Percentiles rank a stretch among this genome's conserved stretches.
These are phyloP conservation scores for Beta macrorhiza DNA, from an alignment of 179 eudicot species.

Conservation along the genomic window DNA sequence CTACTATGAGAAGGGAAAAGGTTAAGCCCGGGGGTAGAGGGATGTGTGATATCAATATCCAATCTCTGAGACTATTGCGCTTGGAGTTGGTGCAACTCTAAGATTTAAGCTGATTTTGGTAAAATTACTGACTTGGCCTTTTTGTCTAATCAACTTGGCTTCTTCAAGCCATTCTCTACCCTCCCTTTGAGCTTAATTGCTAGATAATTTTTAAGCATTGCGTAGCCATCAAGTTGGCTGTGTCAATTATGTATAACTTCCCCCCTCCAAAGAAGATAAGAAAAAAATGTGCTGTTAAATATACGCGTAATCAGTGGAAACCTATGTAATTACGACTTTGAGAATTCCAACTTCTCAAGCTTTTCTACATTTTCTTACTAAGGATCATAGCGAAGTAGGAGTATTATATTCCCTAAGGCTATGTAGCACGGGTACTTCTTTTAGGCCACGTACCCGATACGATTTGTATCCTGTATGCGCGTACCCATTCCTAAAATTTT, in stretches of 20 bases:
- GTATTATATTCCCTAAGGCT: neutral
- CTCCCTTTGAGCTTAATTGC: neutral
- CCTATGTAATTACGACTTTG: neutral
- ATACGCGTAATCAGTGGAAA: neutral
- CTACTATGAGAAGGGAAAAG: neutral
- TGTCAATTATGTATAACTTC: neutral
- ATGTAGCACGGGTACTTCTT: too few species aligned
- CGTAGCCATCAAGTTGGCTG: neutral
- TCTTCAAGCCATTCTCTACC: neutral
- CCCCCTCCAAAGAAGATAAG: neutral
- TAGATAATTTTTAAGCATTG: neutral
- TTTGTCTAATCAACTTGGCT: neutral
- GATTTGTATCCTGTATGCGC: too few species aligned
- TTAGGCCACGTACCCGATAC: too few species aligned
- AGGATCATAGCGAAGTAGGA: neutral
- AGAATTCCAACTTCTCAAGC: neutral
- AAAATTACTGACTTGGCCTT: neutral
- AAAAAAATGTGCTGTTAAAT: too few species aligned
- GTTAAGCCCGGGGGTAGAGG: neutral
- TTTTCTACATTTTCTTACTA: neutral
- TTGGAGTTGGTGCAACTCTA: neutral
- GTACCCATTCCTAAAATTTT: too few species aligned
- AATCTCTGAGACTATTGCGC: neutral
- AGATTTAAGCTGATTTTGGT: neutral
- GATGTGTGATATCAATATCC: neutral